Percentiles rank a stretch among this genome's conserved stretches.
phyloP scores from a whole-genome alignment of 176 grass and related monocot genomes.

The Aegilops umbellulata region DNA sequence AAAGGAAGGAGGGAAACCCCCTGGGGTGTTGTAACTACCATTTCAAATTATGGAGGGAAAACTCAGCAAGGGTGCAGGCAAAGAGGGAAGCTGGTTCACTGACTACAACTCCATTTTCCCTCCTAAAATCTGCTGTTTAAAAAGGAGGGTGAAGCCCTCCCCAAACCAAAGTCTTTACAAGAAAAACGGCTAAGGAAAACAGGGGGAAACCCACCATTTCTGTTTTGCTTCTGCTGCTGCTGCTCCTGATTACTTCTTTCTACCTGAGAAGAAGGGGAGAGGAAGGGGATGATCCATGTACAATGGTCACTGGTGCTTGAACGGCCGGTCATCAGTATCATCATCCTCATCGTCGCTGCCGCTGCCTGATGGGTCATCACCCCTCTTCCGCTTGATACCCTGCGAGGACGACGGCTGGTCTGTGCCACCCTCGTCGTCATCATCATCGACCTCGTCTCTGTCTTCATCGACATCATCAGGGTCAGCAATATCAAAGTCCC shows the following conservation, averaged over 20 bases:
- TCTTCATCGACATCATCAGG: slow-evolving; percentile 70
- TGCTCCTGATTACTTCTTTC: slow-evolving; percentile 27
- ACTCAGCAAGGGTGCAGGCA: slow-evolving; percentile 19
- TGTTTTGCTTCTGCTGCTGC: slow-evolving; percentile 46
- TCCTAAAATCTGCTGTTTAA: slow-evolving; percentile 85
- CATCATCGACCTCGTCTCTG: slow-evolving; percentile 43
- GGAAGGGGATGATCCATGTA: slow-evolving; percentile 33
- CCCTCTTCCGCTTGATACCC: slow-evolving; percentile 64
- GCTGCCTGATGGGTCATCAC: slow-evolving; percentile 42
- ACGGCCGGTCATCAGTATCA: slow-evolving; percentile 48
- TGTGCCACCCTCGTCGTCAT: not conserved
- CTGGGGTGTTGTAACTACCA: slow-evolving; percentile 23
- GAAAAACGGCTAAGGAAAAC: slow-evolving; percentile 44
- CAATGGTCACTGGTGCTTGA: slow-evolving; percentile 52
- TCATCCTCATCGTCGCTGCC: slow-evolving; percentile 46
- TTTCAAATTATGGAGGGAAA: slow-evolving; percentile 57
- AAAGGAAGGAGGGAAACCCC: slow-evolving; percentile 40
- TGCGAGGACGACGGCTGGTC: slow-evolving; percentile 51
- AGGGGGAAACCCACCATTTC: slow-evolving; percentile 43
- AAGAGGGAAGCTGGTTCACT: slow-evolving; percentile 15
- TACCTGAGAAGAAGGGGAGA: slow-evolving; percentile 32
- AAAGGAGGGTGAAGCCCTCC: slow-evolving; percentile 47
- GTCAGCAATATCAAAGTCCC: slow-evolving; percentile 56
- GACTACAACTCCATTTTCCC: slow-evolving; percentile 43
- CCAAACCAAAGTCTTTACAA: slow-evolving; percentile 59